Conservation (phyloP, 2,329 filamentous ascomycete species). For the Gliomastix tumulicola region DNA sequence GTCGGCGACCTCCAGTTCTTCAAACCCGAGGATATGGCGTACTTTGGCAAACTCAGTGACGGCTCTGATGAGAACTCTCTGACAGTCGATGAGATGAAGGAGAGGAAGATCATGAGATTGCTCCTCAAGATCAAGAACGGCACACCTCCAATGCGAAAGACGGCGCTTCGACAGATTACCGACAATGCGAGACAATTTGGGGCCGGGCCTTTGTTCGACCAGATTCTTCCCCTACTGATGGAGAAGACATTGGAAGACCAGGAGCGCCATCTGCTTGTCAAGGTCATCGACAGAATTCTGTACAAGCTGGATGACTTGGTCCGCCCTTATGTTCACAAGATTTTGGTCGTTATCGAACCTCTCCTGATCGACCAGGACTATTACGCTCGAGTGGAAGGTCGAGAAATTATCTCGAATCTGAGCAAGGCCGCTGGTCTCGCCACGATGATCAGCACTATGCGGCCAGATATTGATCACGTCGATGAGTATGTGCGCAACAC, state of each 20-base stretch:
- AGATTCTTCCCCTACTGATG: slow-evolving; percentile 95
- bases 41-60: slow-evolving; percentile 96
- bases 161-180: slow-evolving; percentile 90
- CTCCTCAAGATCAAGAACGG: slow-evolving; percentile 98
- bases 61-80: slow-evolving; percentile 86
- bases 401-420: slow-evolving; percentile 97
- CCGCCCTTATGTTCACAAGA: slow-evolving; percentile 95
- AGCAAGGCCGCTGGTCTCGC: slow-evolving; percentile 94
- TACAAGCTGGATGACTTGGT: slow-evolving; percentile 98
- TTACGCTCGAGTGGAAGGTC: slow-evolving; percentile 94
- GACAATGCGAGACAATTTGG: slow-evolving; percentile 97
- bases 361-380: slow-evolving; percentile 99
- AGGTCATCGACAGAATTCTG: slow-evolving; percentile 96
- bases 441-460: slow-evolving; percentile 99
- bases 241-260: slow-evolving; percentile 97
- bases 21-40: slow-evolving; percentile 97
- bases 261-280: slow-evolving; percentile 94
- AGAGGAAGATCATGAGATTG: slow-evolving; percentile 96
- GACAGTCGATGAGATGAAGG: slow-evolving; percentile 92
- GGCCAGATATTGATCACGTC: slow-evolving; percentile 95
- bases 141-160: slow-evolving; percentile 97
- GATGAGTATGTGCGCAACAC: slow-evolving; percentile 99
- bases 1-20: slow-evolving; percentile 96
- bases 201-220: slow-evolving; percentile 89
- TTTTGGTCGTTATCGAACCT: slow-evolving; percentile 97